Evolutionary conservation across 768 basidiomycete genomes (phyloP).

Genomic region (Candolleomyces aberdarensis): DNA sequence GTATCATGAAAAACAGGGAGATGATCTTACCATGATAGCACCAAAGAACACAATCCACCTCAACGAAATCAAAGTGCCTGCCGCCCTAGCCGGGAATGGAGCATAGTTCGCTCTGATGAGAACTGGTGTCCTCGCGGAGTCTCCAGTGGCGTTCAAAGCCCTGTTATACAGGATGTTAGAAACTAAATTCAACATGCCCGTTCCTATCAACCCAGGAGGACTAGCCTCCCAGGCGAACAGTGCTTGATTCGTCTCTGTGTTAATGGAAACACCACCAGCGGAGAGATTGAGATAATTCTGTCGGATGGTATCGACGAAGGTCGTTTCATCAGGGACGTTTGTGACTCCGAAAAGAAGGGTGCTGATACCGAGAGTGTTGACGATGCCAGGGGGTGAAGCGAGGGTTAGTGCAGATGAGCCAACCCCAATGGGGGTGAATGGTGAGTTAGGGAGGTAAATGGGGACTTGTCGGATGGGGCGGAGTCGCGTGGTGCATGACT

Average conservation of each 20-base stretch:
- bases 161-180: slow-evolving; percentile 65
- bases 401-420: slow-evolving; percentile 36
- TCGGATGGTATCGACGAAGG: slow-evolving; percentile 54
- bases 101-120: slow-evolving; percentile 58
- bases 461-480: slow-evolving; percentile 35
- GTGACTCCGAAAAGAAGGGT: slow-evolving; percentile 30
- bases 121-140: slow-evolving; percentile 32
- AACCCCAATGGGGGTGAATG: slow-evolving; percentile 29
- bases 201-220: slow-evolving; percentile 55
- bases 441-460: slow-evolving; percentile 54
- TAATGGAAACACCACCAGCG: slow-evolving; percentile 67
- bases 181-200: slow-evolving; percentile 62
- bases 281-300: slow-evolving; percentile 53
- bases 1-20: background rate
- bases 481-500: slow-evolving; percentile 48
- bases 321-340: slow-evolving; percentile 51
- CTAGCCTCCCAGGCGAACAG: slow-evolving; percentile 72
- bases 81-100: slow-evolving; percentile 53
- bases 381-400: slow-evolving; percentile 53
- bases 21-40: slow-evolving; percentile 56
- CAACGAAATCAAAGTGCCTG: slow-evolving; percentile 56
- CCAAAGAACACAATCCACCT: slow-evolving; percentile 78
- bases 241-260: slow-evolving; percentile 44
- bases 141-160: slow-evolving; percentile 52
- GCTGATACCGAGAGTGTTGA: slow-evolving; percentile 42